Evolutionary conservation across 352 stramenopile species (phyloP), one percentile per base, ranked within the genome.

Genomic region (Phytopythium montanum): DNA sequence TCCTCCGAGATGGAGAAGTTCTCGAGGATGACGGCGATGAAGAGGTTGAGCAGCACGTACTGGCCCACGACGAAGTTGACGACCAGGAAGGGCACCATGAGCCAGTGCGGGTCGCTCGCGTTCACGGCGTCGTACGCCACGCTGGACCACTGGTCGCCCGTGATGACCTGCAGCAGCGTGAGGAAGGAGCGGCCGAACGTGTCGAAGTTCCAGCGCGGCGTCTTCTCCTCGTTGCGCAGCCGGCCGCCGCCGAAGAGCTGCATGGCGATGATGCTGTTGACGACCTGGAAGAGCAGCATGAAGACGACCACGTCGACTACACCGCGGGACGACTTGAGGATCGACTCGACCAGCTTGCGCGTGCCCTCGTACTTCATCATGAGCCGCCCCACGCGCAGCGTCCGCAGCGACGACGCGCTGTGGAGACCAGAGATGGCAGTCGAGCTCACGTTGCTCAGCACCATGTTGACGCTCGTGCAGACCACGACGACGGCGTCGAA

Each of bases 341-440:
- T 79, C 10, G 81, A 91, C 62, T 90, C 70, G 59, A 92, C 87
- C 19, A 91, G 66, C 53, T 90, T 92, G 21, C 81, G 73, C 9
- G 83, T 90, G 41, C 83, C 83, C 23, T 91, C 81, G 64, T 79
- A 92, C 62, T 90, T 90, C 69, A 90, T 79, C 81, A 91, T 91
- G 41, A 92, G 66, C 9, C 83, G 73, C 14, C 67, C 79, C 2
- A 91, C 79, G 65, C 83, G 81, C 26, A 92, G 67, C 21, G 83
- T 92, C 9, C 83, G 77, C 54, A 92, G 60, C 0, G 81, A 90
- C 2, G 83, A 90, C 23, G 72, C 73, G 45, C 69, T 85, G 64
- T 90, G 88, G 10, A 93, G 70, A 0, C 77, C 77, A 28, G 68
- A 88, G 45, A 85, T 88, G 19, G 41, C 57, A 8, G 68, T 73